phyloP scores from a whole-genome alignment of 23 red algal species.

The Chondrus crispus region DNA sequence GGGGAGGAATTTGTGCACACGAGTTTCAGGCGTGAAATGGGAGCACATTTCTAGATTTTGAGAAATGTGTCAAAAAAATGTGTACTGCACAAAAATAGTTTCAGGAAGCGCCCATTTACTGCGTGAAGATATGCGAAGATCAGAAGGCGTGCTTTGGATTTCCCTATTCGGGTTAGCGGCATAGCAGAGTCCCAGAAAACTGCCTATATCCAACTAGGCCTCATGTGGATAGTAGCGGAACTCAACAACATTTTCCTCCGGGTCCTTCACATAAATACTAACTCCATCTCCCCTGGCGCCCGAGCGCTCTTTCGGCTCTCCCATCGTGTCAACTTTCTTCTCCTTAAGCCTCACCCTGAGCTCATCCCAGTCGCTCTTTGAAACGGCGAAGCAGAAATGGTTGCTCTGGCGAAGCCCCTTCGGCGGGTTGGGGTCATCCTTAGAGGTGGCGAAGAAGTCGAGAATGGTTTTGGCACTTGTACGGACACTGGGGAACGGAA shows the following conservation, averaged over 20 bases:
- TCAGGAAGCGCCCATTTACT: too few species aligned
- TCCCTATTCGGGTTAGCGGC: too few species aligned
- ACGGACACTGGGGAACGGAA: constrained; percentile 86
- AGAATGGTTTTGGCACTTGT: constrained; percentile 68
- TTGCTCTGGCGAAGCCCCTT: constrained; percentile 1
- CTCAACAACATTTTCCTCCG: constrained; percentile 78
- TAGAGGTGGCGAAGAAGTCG: constrained; percentile 78
- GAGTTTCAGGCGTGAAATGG: too few species aligned
- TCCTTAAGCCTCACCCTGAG: constrained; percentile 39
- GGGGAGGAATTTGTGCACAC: too few species aligned
- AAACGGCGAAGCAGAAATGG: constrained; percentile 81
- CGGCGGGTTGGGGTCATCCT: neutral
- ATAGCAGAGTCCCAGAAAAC: too few species aligned
- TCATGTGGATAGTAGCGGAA: constrained; percentile 72
- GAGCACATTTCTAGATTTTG: too few species aligned
- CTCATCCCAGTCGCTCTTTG: constrained; percentile 6
- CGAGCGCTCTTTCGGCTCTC: constrained; percentile 35
- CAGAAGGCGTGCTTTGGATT: too few species aligned
- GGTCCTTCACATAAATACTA: constrained; percentile 76
- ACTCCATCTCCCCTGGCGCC: constrained; percentile 82
- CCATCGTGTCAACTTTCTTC: neutral
- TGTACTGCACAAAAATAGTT: too few species aligned
- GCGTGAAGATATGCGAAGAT: too few species aligned
- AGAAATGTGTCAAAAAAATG: too few species aligned
- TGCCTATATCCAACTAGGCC: neutral